Percentiles rank a stretch among this genome's conserved stretches.
These are phyloP conservation scores for Setaria viridis DNA, from an alignment of 202 grass and related monocot species.

Conservation along the genomic window DNA sequence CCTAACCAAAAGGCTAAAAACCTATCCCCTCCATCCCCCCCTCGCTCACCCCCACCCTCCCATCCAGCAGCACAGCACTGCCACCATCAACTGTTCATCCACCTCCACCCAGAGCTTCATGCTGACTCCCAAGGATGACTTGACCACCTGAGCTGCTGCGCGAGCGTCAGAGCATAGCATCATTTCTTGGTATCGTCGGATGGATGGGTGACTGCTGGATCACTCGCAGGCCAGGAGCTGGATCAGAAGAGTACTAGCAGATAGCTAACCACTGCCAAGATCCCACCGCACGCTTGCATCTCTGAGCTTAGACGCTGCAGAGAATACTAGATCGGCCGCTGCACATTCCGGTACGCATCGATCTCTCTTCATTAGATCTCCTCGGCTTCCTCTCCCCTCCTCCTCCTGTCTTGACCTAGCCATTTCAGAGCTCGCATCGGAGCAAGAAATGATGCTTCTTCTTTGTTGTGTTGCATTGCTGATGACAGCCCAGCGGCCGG, in stretches of 20 bases:
- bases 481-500: neutral
- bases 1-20: constrained; percentile 51
- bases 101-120: constrained; percentile 38
- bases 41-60: neutral
- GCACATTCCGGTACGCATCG: constrained; percentile 40
- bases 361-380: constrained; percentile 4
- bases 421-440: constrained; percentile 27
- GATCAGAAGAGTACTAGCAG: constrained; percentile 30
- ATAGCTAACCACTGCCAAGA: constrained; percentile 12
- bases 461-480: constrained; percentile 20
- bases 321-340: constrained; percentile 31
- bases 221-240: neutral
- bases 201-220: constrained; percentile 42
- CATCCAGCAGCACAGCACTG: constrained; percentile 31
- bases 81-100: constrained; percentile 57
- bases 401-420: constrained; percentile 34
- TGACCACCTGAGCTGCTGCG: constrained; percentile 47
- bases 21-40: constrained; percentile 52
- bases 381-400: neutral
- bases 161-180: constrained; percentile 9
- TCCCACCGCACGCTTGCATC: constrained; percentile 22
- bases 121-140: constrained; percentile 45
- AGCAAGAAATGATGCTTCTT: constrained; percentile 53
- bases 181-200: constrained; percentile 7
- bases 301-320: constrained; percentile 19